Conservation (phyloP, 2,329 filamentous ascomycete genomes). For the Trichoderma sp. region DNA sequence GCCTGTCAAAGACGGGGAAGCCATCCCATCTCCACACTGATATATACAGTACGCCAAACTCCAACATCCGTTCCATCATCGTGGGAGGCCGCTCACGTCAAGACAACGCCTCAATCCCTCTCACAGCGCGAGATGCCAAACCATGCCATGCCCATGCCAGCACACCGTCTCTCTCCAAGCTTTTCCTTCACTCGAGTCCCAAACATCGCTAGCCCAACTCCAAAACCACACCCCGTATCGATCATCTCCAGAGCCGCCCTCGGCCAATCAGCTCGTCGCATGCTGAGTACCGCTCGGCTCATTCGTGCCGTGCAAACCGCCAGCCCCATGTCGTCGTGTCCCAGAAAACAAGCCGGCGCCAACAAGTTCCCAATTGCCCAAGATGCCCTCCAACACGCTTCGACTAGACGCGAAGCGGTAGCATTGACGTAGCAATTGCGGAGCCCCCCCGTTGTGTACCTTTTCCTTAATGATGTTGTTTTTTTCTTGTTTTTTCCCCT, state of each 20-base stretch:
- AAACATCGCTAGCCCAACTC: neutral
- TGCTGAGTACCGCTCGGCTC: conserved; percentile 24
- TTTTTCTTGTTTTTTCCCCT: neutral
- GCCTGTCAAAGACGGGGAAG: neutral
- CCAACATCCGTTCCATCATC: neutral
- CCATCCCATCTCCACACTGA: neutral
- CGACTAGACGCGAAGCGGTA: conserved; percentile 18
- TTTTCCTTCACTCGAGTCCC: neutral
- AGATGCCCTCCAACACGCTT: neutral
- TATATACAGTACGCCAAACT: neutral
- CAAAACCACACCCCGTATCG: neutral
- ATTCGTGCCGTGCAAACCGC: conserved; percentile 25
- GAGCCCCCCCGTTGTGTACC: neutral
- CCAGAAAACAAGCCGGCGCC: neutral
- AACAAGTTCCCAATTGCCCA: conserved; percentile 1
- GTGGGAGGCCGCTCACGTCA: neutral
- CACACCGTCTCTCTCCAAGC: neutral
- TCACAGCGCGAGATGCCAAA: neutral
- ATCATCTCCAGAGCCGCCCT: neutral
- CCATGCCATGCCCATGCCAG: neutral
- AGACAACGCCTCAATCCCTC: neutral
- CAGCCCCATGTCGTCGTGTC: conserved; percentile 20
- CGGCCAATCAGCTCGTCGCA: conserved; percentile 20
- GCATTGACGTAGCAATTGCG: neutral
- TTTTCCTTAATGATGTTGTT: neutral